Evolutionary conservation across 768 basidiomycete genomes (phyloP).

Genomic region (Serpula lacrymans): DNA sequence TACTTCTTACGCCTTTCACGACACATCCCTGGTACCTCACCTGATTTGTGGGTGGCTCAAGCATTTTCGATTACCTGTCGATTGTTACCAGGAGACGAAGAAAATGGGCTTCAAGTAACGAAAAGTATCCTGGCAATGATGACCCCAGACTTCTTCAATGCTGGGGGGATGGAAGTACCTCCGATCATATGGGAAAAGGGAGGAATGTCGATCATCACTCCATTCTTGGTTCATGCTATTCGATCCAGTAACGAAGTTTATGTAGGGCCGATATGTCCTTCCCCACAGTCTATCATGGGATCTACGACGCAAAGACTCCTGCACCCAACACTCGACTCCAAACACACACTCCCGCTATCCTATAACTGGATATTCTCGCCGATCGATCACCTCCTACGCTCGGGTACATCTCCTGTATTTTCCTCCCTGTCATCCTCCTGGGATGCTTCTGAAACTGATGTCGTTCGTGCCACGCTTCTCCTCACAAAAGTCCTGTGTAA

Average conservation of each 20-base stretch:
- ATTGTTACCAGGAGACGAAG: slow-evolving; percentile 76
- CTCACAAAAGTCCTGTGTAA: slow-evolving; percentile 52
- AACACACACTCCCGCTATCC: slow-evolving; percentile 39
- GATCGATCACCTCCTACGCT: slow-evolving; percentile 76
- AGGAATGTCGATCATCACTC: slow-evolving; percentile 47
- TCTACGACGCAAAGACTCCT: slow-evolving; percentile 54
- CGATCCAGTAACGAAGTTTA: slow-evolving; percentile 36
- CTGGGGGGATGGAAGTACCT: slow-evolving; percentile 20
- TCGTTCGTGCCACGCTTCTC: slow-evolving; percentile 66
- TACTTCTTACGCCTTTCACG: slow-evolving; percentile 59
- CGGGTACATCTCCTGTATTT: slow-evolving; percentile 71
- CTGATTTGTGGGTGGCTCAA: slow-evolving; percentile 65
- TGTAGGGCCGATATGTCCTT: slow-evolving; percentile 50
- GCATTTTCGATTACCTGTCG: slow-evolving; percentile 52
- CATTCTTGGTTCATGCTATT: slow-evolving; percentile 55
- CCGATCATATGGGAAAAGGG: slow-evolving; percentile 47
- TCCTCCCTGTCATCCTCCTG: slow-evolving; percentile 62
- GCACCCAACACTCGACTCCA: slow-evolving; percentile 13
- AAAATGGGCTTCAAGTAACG: slow-evolving; percentile 42
- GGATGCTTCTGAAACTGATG: slow-evolving; percentile 76
- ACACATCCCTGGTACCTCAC: slow-evolving; percentile 49
- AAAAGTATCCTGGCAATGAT: slow-evolving; percentile 36
- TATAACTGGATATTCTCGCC: slow-evolving; percentile 70
- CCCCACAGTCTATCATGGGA: slow-evolving; percentile 52
- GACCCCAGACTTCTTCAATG: slow-evolving; percentile 38